phyloP scores from a whole-genome alignment of 2,329 filamentous ascomycete genomes.

The Alternaria alternata region DNA sequence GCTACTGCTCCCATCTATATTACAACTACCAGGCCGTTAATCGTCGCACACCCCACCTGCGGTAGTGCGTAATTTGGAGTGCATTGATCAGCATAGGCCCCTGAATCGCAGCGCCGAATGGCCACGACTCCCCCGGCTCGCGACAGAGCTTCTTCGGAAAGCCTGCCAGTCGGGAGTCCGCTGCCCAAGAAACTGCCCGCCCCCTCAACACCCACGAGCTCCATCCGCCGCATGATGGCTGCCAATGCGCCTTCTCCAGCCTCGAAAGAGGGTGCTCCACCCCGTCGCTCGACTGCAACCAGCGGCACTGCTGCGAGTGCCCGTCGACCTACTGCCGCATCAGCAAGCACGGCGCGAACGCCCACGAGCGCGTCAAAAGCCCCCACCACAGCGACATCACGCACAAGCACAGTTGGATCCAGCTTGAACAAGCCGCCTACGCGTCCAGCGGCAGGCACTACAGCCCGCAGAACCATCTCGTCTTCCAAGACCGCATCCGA shows the following conservation, averaged over 20 bases:
- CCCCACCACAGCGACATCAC: constrained; percentile 32
- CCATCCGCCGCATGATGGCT: constrained; percentile 46
- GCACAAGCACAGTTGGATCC: constrained; percentile 36
- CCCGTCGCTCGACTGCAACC: constrained; percentile 37
- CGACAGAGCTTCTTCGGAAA: constrained; percentile 13
- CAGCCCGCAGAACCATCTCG: constrained; percentile 32
- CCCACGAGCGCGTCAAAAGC: constrained; percentile 40
- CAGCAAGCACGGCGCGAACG: constrained; percentile 30
- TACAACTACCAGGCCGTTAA: not conserved
- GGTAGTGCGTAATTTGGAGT: not conserved
- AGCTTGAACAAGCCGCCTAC: constrained; percentile 50
- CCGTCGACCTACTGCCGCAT: constrained; percentile 35
- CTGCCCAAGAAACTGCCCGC: constrained; percentile 29
- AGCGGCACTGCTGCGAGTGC: constrained; percentile 25
- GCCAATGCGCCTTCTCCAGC: constrained; percentile 37
- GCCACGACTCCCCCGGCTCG: constrained; percentile 21
- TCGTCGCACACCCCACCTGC: not conserved
- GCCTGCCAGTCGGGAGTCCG: constrained; percentile 16
- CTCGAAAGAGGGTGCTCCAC: constrained; percentile 39
- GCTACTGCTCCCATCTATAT: not conserved
- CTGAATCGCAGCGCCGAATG: constrained; percentile 11
- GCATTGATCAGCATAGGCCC: constrained; percentile 13
- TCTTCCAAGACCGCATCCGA: constrained; percentile 36
- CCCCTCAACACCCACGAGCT: constrained; percentile 38
- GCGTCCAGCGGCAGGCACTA: constrained; percentile 40